Percentiles rank a stretch among this genome's conserved stretches.
Conservation (phyloP, 768 basidiomycete species). For the Macrolepiota dolichaula region DNA sequence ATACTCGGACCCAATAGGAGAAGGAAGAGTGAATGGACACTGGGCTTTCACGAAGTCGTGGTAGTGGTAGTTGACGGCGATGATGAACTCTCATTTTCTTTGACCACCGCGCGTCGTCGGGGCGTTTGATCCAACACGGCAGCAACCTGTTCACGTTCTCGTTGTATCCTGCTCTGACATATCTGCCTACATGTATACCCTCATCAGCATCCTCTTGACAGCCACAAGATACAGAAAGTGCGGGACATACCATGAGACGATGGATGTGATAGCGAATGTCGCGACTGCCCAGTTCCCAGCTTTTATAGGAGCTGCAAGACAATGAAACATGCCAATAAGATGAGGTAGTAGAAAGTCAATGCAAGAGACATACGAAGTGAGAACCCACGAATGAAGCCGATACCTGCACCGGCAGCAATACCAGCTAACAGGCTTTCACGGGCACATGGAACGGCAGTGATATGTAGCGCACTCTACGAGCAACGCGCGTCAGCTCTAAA, state of each 20-base stretch:
- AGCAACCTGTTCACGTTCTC: constrained; percentile 53
- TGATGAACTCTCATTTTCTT: neutral
- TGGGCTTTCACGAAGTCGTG: neutral
- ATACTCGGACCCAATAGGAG: neutral
- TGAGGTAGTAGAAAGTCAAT: neutral
- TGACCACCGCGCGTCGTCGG: constrained; percentile 6
- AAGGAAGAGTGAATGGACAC: neutral
- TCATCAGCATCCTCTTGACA: neutral
- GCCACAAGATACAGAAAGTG: neutral
- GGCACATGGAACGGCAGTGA: constrained; percentile 74
- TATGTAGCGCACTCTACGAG: constrained; percentile 50
- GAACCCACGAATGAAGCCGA: constrained; percentile 72
- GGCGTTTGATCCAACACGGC: constrained; percentile 5
- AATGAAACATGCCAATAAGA: neutral
- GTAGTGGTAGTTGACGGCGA: constrained; percentile 7
- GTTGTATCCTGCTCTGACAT: constrained; percentile 52
- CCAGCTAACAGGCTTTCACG: constrained; percentile 72
- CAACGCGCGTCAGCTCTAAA: neutral
- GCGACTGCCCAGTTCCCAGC: constrained; percentile 81
- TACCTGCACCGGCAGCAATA: constrained; percentile 75
- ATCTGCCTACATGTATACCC: constrained; percentile 45
- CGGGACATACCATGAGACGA: constrained; percentile 57
- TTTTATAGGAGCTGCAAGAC: constrained; percentile 49
- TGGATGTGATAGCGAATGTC: constrained; percentile 64
- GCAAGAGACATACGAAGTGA: constrained; percentile 52